Evolutionary conservation across 768 basidiomycete species (phyloP), one percentile per base, ranked within the genome.

Genomic region (Suillus discolor): DNA sequence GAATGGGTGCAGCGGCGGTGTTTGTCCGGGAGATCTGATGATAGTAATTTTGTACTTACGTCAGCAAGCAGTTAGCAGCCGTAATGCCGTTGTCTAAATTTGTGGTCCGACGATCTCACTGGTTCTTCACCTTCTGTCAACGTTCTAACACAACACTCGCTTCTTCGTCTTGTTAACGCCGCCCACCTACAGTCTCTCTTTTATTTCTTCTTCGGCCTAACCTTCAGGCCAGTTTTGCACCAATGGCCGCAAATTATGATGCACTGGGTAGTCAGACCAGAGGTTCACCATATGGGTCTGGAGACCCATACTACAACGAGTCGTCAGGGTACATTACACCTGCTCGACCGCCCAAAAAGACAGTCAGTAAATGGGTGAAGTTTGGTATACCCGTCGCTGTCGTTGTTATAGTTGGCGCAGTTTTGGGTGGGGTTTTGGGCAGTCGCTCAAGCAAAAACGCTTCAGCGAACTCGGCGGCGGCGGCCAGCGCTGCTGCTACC

Each of bases 1-100:
- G 94, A n/a, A 94, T 94, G 93, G 93, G 93, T n/a, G 94, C 93
- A 11, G 92, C 91, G 23, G 89, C 81, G 1, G 81, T 93, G 18
- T 93, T 93, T 75, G 77, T 92, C 3, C 80, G 84, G 60, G 90
- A 60, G 34, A 20, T 25, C 23, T 51, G 49, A 25, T 25, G 42
- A 6, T 38, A 38, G 11, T 49, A 49, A 23, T 47, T 47, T 55
- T 34, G 54, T 36, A 36, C 13, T 11, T 55, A 28, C n/a, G 13
- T 9, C 53, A 57, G 34, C 9, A n/a, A 57, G 20, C 4, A 12
- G 23, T 23, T 49, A 23, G 47, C 36, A 57, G n/a, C 55, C 36
- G 66, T n/a, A 18, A 65, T 59, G 65, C 65, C 65, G 65, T 65
- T 42, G 23, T 60, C 49, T n/a, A 59, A 57, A 39, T 67, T 67